Evolutionary conservation across 2,329 filamentous ascomycete genomes (phyloP).

Genomic region (Colletotrichum spaethianum): DNA sequence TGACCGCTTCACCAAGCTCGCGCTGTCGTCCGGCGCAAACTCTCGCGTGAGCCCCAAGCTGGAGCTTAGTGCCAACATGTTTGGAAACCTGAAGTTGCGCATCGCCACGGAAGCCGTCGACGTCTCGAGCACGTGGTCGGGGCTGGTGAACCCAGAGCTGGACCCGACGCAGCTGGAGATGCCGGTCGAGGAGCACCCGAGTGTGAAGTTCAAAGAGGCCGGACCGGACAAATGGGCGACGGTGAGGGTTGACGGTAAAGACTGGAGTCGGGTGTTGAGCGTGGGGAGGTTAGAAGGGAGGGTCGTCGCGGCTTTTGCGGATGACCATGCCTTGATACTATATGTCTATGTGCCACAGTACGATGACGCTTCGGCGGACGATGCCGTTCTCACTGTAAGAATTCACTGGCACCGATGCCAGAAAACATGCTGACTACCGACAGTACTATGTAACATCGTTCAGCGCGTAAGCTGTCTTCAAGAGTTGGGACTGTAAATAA

Average conservation of each 20-base stretch:
- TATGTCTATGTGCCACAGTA: constrained; percentile 85
- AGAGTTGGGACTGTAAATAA: not conserved
- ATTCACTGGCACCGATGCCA: not conserved
- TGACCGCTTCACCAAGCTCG: constrained; percentile 93
- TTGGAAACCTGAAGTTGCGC: constrained; percentile 85
- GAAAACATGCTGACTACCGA: constrained; percentile 8
- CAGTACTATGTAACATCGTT: constrained; percentile 58
- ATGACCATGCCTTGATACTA: constrained; percentile 84
- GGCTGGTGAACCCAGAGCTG: constrained; percentile 87
- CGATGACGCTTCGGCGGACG: constrained; percentile 75
- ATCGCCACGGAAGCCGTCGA: constrained; percentile 87
- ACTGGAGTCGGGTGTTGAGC: constrained; percentile 95
- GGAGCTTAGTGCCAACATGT: constrained; percentile 94
- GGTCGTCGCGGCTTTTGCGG: constrained; percentile 91
- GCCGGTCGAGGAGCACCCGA: constrained; percentile 84
- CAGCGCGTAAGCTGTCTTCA: constrained; percentile 47
- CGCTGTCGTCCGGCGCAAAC: constrained; percentile 61
- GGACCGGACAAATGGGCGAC: constrained; percentile 89
- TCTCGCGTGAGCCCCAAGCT: constrained; percentile 70
- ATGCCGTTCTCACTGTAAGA: constrained; percentile 82
- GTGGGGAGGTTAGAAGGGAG: constrained; percentile 90
- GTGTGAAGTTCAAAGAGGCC: constrained; percentile 81
- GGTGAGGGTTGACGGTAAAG: constrained; percentile 91
- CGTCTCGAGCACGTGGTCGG: constrained; percentile 89
- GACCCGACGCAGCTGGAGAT: constrained; percentile 83